Evolutionary conservation across 2,329 filamentous ascomycete genomes (phyloP).

Genomic region (Talaromyces marneffei): DNA sequence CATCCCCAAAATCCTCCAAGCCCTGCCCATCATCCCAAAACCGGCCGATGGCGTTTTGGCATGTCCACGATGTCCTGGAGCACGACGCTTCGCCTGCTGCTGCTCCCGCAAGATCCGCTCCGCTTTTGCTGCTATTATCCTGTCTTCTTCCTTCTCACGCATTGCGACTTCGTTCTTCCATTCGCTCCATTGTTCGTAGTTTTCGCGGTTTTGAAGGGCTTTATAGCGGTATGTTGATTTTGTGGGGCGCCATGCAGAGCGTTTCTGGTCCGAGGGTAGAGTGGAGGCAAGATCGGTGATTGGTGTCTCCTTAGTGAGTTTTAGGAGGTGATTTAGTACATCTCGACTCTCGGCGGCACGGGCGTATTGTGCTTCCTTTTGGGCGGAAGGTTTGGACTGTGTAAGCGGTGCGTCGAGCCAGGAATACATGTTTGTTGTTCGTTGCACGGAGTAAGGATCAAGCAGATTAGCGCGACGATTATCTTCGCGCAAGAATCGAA

Average conservation of each 20-base stretch:
- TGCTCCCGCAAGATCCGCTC: conserved; percentile 27
- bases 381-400: conserved; percentile 20
- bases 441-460: conserved; percentile 39
- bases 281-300: conserved; percentile 37
- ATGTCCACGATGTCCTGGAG: conserved; percentile 1
- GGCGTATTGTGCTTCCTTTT: conserved; percentile 30
- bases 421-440: conserved; percentile 35
- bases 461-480: conserved; percentile 37
- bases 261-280: conserved; percentile 23
- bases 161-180: conserved; percentile 39
- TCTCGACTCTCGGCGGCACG: conserved; percentile 39
- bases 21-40: conserved; percentile 38
- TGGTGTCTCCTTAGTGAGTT: conserved; percentile 37
- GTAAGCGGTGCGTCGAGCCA: conserved; percentile 41
- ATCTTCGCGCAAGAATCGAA: conserved; percentile 43
- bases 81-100: conserved; percentile 23
- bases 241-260: conserved; percentile 36
- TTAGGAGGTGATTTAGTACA: conserved; percentile 38
- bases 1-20: conserved; percentile 39
- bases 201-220: conserved; percentile 40
- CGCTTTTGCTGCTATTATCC: conserved; percentile 29
- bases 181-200: conserved; percentile 43
- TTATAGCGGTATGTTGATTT: conserved; percentile 41
- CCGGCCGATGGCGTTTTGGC: conserved; percentile 24
- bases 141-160: conserved; percentile 33